phyloP scores from a whole-genome alignment of 1,139 yeast genomes.

The Saccharomyces uvarum region DNA sequence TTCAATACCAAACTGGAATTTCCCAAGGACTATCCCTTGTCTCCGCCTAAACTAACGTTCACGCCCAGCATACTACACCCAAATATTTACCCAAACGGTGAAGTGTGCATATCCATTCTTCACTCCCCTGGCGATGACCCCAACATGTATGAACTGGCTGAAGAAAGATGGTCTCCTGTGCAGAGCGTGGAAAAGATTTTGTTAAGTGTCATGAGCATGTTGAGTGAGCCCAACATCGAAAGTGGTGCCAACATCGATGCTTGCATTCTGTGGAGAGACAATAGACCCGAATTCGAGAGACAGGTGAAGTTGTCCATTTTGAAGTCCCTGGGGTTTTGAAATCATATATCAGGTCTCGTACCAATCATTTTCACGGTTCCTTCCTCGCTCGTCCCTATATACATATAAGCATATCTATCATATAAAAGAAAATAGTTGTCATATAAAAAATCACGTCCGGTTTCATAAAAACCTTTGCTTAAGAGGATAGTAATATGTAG shows the following conservation, averaged over 20 bases:
- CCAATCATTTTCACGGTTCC: neutral
- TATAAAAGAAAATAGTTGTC: neutral
- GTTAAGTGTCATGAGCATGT: slow-evolving; percentile 87
- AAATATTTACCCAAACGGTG: slow-evolving; percentile 87
- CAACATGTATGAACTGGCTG: slow-evolving; percentile 86
- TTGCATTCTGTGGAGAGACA: slow-evolving; percentile 87
- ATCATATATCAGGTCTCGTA: neutral
- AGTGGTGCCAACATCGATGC: slow-evolving; percentile 97
- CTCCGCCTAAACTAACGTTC: slow-evolving; percentile 81
- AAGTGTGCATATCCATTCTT: slow-evolving; percentile 87
- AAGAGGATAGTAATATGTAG: neutral
- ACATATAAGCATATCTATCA: neutral
- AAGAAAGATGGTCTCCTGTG: slow-evolving; percentile 96
- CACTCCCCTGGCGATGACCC: slow-evolving; percentile 98
- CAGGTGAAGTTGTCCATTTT: slow-evolving; percentile 40
- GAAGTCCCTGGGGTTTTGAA: slow-evolving; percentile 26
- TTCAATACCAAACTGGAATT: slow-evolving; percentile 75
- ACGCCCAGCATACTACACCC: slow-evolving; percentile 87
- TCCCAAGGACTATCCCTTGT: slow-evolving; percentile 84
- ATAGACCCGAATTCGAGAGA: slow-evolving; percentile 56
- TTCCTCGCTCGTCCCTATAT: neutral
- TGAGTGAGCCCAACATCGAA: slow-evolving; percentile 94
- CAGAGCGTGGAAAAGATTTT: slow-evolving; percentile 93
- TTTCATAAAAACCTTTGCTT: neutral
- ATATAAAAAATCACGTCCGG: neutral